These are phyloP conservation scores for Scortechinia acanthostroma DNA, from an alignment of 2,329 filamentous ascomycete genomes.

Conservation along the genomic window DNA sequence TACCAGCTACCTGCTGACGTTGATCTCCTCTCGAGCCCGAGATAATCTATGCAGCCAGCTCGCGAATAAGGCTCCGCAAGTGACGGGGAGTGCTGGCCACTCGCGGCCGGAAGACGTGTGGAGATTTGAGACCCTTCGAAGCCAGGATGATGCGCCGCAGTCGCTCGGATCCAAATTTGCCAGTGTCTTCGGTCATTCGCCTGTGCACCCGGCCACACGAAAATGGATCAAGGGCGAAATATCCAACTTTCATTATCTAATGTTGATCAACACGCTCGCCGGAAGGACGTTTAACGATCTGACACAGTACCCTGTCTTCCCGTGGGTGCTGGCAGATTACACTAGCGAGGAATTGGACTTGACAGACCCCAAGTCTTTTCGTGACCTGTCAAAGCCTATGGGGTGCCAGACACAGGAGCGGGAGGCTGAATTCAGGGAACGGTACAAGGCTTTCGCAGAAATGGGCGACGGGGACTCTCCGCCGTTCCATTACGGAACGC, in stretches of 20 bases:
- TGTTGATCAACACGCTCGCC: slow-evolving; percentile 96
- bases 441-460: slow-evolving; percentile 57
- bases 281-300: slow-evolving; percentile 95
- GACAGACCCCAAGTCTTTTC: slow-evolving; percentile 74
- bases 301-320: slow-evolving; percentile 96
- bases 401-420: slow-evolving; percentile 76
- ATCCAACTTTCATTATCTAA: slow-evolving; percentile 97
- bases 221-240: slow-evolving; percentile 91
- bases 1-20: slow-evolving; percentile 84
- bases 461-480: slow-evolving; percentile 88
- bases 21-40: slow-evolving; percentile 65
- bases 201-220: slow-evolving; percentile 77
- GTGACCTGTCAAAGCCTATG: slow-evolving; percentile 92
- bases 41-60: slow-evolving; percentile 78
- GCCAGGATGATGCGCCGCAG: slow-evolving; percentile 44
- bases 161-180: slow-evolving; percentile 73
- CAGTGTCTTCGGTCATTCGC: slow-evolving; percentile 79
- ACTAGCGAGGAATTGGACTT: slow-evolving; percentile 87
- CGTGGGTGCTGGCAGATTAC: slow-evolving; percentile 94
- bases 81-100: slow-evolving; percentile 60
- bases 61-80: slow-evolving; percentile 72
- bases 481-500: slow-evolving; percentile 94
- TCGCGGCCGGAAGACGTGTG: slow-evolving; percentile 81
- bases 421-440: slow-evolving; percentile 73
- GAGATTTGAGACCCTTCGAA: slow-evolving; percentile 79